These are phyloP conservation scores for Polyplosphaeria fusca DNA, from an alignment of 495 filamentous ascomycete species.

Conservation along the genomic window DNA sequence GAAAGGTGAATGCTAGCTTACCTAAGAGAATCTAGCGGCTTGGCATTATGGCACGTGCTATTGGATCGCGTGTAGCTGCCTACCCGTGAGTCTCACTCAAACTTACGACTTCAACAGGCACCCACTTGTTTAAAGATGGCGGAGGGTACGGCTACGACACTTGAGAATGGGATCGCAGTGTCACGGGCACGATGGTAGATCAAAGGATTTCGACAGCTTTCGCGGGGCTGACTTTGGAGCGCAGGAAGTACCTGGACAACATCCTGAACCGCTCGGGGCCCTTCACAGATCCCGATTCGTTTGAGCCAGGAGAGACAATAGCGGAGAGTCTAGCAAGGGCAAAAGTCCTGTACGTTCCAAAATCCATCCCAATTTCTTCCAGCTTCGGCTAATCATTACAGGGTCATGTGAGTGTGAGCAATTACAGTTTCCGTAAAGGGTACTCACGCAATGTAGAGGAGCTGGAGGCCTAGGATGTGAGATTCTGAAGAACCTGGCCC, in stretches of 20 bases:
- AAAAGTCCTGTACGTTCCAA: constrained; percentile 65
- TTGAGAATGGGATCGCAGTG: neutral
- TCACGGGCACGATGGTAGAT: constrained; percentile 34
- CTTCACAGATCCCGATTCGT: constrained; percentile 68
- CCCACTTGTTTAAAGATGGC: constrained; percentile 6
- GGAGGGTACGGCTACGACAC: neutral
- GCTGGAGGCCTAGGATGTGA: constrained; percentile 96
- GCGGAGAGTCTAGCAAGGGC: constrained; percentile 59
- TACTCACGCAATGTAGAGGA: constrained; percentile 54
- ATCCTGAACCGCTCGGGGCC: constrained; percentile 74
- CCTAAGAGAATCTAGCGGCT: neutral
- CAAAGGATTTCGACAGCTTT: neutral
- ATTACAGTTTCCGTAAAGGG: neutral
- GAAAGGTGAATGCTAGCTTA: neutral
- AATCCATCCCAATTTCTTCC: constrained; percentile 52
- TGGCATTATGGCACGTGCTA: neutral
- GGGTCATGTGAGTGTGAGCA: constrained; percentile 49
- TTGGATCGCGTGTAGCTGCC: no score
- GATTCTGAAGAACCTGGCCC: constrained; percentile 91
- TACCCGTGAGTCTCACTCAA: no score
- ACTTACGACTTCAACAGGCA: neutral
- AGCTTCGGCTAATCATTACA: constrained; percentile 32
- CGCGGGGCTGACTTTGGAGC: constrained; percentile 10
- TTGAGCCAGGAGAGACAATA: constrained; percentile 56
- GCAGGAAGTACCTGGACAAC: constrained; percentile 75